phyloP scores from a whole-genome alignment of 441 rosid species.

The Populus trichocarpa region DNA sequence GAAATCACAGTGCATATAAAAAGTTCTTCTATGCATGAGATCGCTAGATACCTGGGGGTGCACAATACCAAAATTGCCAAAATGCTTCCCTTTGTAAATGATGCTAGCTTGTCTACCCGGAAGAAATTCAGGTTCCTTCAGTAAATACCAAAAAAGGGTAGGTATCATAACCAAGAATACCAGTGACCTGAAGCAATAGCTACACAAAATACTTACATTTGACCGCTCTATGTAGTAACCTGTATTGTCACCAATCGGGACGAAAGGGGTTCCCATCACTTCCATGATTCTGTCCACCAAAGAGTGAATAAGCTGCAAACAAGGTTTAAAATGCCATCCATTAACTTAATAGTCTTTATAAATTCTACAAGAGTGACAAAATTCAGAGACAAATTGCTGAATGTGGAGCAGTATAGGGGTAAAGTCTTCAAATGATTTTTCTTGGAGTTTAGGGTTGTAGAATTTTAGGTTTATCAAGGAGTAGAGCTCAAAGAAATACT shows the following conservation, averaged over 20 bases:
- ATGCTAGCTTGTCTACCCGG: constrained; percentile 87
- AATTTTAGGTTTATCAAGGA: no score
- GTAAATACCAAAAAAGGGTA: not conserved
- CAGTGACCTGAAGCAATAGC: not conserved
- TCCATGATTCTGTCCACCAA: constrained; percentile 95
- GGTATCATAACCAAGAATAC: not conserved
- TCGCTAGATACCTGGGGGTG: constrained; percentile 74
- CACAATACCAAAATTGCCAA: constrained; percentile 87
- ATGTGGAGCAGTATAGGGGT: no score
- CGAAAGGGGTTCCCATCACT: constrained; percentile 71
- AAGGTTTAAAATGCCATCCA: constrained; percentile 3
- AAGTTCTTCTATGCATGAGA: not conserved
- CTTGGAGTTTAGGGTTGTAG: no score
- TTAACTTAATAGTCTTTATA: no score
- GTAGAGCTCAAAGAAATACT: no score
- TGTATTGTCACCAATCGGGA: constrained; percentile 36
- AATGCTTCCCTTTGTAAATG: constrained; percentile 63
- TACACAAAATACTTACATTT: constrained; percentile 47
- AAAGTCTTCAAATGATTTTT: no score
- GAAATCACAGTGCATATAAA: not conserved
- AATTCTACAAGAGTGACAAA: no score
- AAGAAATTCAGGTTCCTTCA: constrained; percentile 87
- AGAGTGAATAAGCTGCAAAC: constrained; percentile 79
- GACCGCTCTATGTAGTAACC: constrained; percentile 67
- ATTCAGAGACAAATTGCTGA: no score